Conservation (phyloP, 306 rosid genomes). For the Boehmeria nivea region DNA sequence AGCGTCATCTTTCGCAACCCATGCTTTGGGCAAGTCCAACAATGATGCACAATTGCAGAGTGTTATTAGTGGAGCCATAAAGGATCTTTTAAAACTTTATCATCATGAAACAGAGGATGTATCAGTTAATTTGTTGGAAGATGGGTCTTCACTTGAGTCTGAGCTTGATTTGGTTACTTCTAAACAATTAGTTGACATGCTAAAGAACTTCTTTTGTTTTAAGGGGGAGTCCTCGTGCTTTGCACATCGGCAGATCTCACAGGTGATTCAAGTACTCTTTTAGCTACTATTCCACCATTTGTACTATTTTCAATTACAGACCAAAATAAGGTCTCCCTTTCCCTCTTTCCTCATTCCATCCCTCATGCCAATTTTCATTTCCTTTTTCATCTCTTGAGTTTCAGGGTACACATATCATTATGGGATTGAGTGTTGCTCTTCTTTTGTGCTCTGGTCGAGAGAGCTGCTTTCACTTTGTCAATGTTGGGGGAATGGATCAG, state of each 20-base stretch:
- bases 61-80: constrained; percentile 48
- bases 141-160: constrained; percentile 38
- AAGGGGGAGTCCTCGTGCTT: constrained; percentile 26
- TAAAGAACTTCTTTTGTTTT: constrained; percentile 49
- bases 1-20: constrained; percentile 58
- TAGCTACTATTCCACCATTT: constrained; percentile 8
- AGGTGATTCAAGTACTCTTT: constrained; percentile 39
- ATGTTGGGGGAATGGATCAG: constrained; percentile 86
- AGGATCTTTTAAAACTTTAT: constrained; percentile 63
- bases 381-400: constrained; percentile 25
- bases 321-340: background rate
- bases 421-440: constrained; percentile 88
- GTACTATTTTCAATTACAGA: background rate
- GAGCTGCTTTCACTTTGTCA: constrained; percentile 83
- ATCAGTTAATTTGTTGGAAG: constrained; percentile 39
- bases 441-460: constrained; percentile 86
- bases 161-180: constrained; percentile 56
- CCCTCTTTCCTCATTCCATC: constrained; percentile 6
- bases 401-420: constrained; percentile 61
- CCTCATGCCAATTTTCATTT: background rate
- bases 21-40: constrained; percentile 34
- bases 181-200: constrained; percentile 67
- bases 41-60: constrained; percentile 44
- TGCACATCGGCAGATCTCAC: constrained; percentile 44
- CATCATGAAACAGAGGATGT: constrained; percentile 34